Conservation (phyloP, 1,284 basidiomycete species). For the Ustilago hordei region DNA sequence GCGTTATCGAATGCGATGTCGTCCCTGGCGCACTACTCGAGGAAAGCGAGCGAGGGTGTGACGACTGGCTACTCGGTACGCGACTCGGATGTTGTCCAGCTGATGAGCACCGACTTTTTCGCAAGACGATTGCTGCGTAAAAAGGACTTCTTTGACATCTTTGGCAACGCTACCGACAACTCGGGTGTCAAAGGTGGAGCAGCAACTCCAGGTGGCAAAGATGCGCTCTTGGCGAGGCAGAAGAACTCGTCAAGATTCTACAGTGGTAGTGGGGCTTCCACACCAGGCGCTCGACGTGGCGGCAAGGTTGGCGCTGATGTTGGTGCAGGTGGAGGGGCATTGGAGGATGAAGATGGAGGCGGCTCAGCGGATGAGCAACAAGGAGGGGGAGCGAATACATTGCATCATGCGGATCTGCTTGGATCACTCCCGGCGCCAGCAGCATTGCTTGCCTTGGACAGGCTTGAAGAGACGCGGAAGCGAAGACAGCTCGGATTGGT, state of each 20-base stretch:
- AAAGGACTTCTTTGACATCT: constrained; percentile 46
- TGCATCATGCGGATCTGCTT: constrained; percentile 46
- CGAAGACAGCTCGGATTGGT: constrained; percentile 27
- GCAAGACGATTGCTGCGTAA: constrained; percentile 37
- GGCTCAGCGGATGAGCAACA: constrained; percentile 17
- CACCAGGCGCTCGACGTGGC: constrained; percentile 27
- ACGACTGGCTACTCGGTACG: constrained; percentile 45
- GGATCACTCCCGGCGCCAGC: constrained; percentile 42
- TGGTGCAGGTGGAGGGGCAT: background rate
- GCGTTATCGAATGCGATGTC: constrained; percentile 57
- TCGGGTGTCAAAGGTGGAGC: constrained; percentile 12
- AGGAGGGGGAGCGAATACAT: constrained; percentile 8
- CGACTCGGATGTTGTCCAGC: constrained; percentile 61
- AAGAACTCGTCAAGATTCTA: constrained; percentile 32
- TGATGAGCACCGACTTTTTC: constrained; percentile 60
- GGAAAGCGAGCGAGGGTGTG: constrained; percentile 33
- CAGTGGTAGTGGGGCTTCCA: constrained; percentile 42
- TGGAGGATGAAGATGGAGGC: constrained; percentile 6
- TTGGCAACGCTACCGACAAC: constrained; percentile 21
- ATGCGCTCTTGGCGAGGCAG: constrained; percentile 25
- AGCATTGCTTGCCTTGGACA: constrained; percentile 34
- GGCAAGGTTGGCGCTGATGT: constrained; percentile 1
- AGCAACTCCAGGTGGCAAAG: constrained; percentile 22
- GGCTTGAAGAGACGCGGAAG: constrained; percentile 31
- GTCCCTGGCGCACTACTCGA: constrained; percentile 44